A percentile compares a stretch with the other conserved stretches of the same genome.
Conservation (phyloP, 768 basidiomycete species). For the Agaricus blazei region DNA sequence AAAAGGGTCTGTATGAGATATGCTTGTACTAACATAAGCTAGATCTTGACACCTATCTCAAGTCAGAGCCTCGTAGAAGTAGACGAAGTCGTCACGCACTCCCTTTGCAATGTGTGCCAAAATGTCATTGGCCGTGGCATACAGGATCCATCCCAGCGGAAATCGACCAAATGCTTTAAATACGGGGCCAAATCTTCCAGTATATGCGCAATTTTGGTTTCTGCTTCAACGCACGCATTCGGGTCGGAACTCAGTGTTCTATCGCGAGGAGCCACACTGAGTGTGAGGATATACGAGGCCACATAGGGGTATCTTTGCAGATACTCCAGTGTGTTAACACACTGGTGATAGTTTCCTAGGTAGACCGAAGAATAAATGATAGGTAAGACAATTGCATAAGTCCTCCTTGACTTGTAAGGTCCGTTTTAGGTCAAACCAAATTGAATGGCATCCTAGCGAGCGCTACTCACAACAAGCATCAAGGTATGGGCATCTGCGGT, state of each 20-base stretch:
- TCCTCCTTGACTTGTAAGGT: background rate
- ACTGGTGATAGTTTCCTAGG: conserved; percentile 1
- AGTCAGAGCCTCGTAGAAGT: background rate
- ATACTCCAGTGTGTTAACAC: background rate
- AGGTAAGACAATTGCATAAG: background rate
- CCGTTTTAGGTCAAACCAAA: background rate
- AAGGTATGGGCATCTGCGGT: background rate
- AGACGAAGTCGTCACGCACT: background rate
- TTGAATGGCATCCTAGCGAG: background rate
- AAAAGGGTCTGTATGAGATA: conserved; percentile 1
- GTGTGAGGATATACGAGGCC: background rate
- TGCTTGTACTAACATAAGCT: background rate
- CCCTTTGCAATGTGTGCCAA: background rate
- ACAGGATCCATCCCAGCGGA: conserved; percentile 1
- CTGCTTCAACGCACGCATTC: background rate
- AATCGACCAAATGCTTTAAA: background rate
- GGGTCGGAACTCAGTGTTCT: background rate
- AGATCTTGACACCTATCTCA: background rate
- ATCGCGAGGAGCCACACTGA: background rate
- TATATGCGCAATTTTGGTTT: background rate
- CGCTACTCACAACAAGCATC: conserved; percentile 1
- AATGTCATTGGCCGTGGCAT: background rate
- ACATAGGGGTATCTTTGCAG: background rate
- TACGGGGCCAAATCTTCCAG: background rate
- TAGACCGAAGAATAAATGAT: conserved; percentile 5